Base-by-base conservation (phyloP, 2,329 filamentous ascomycete genomes). In the Microdochium nivale region DNA sequence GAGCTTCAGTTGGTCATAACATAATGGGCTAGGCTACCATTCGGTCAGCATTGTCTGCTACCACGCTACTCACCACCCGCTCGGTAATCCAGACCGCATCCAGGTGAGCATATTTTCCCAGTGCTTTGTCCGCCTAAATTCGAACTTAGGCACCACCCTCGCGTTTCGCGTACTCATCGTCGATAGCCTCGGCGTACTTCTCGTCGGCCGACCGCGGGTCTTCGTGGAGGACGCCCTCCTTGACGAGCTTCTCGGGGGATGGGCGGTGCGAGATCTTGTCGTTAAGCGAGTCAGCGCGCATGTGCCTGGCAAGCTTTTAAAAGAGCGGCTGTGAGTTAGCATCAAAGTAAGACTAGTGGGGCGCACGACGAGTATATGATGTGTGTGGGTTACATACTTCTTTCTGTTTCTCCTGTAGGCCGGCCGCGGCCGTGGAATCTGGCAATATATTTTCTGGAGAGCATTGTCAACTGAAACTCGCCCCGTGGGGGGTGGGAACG, bases 211-310 rank as follows among this genome's bases (percentile, higher is more conserved):
- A 73, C 52, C 81, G 77, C 2, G 81, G 81, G 59, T 87, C 83
- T 58, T 86, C 80, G 53, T 80, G 82, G 57, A 96, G 71, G 51
- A 96, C 88, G 4, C 90, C 90, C 59, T 87, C 83, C 62, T 87
- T 83, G 53, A 96, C 76, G 56, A 96, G 74, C 49, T 86, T 78
- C 58, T 90, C 88, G 11, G 88, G 86, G 33, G 80, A 77, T 1
- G 91, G 91, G 21, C 91, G 80, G 60, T 86, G 79, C 62, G 86
- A 80, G 56, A 96, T 83, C 68, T 91, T 91, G 63, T 95, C 90
- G 68, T 95, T 94, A 55, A 96, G 77, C 51, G 79, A 86, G 67
- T 96, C 88, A 54, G 84, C 87, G 14, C 87, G 81, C 90, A 96
- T 96, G 68, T 90, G 86, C 66, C 85, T 90, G 69, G 90, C 83